phyloP scores from a whole-genome alignment of 306 rosid genomes.

The Hippophae tibetana region DNA sequence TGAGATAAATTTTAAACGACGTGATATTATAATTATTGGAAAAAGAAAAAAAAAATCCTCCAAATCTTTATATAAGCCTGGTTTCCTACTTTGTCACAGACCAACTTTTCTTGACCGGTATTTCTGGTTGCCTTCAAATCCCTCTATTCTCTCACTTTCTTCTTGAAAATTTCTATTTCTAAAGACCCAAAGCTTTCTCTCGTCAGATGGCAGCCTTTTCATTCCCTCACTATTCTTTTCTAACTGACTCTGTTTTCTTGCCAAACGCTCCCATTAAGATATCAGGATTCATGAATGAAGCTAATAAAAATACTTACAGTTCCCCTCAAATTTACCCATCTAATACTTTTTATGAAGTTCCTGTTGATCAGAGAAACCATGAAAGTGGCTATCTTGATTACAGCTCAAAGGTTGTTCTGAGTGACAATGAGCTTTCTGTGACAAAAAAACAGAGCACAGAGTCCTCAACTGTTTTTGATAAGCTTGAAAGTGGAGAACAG shows the following conservation, averaged over 20 bases:
- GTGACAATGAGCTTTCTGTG: constrained; percentile 44
- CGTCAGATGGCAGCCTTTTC: constrained; percentile 66
- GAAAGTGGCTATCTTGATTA: constrained; percentile 41
- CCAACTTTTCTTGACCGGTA: constrained; percentile 30
- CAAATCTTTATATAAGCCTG: constrained; percentile 38
- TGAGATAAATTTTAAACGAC: too few relatives aligned
- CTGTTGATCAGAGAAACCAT: constrained; percentile 13
- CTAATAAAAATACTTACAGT: constrained; percentile 5
- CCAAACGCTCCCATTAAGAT: constrained; percentile 21
- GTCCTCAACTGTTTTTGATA: constrained; percentile 52
- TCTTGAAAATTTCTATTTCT: background rate
- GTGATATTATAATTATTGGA: too few relatives aligned
- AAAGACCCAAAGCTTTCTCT: constrained; percentile 17
- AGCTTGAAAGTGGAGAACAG: constrained; percentile 61
- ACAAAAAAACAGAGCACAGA: constrained; percentile 46
- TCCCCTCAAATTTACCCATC: constrained; percentile 15
- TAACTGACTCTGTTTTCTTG: constrained; percentile 38
- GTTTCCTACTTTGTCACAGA: constrained; percentile 29
- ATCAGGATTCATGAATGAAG: constrained; percentile 16
- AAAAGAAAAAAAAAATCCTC: too few relatives aligned
- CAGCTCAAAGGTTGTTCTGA: constrained; percentile 26
- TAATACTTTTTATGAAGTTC: constrained; percentile 15
- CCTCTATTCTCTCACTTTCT: constrained; percentile 33
- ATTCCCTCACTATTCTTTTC: constrained; percentile 35
- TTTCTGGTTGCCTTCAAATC: constrained; percentile 17